These are phyloP conservation scores for Coemansia sp. DNA, from an alignment of 192 early-diverging fungal species.

Conservation along the genomic window DNA sequence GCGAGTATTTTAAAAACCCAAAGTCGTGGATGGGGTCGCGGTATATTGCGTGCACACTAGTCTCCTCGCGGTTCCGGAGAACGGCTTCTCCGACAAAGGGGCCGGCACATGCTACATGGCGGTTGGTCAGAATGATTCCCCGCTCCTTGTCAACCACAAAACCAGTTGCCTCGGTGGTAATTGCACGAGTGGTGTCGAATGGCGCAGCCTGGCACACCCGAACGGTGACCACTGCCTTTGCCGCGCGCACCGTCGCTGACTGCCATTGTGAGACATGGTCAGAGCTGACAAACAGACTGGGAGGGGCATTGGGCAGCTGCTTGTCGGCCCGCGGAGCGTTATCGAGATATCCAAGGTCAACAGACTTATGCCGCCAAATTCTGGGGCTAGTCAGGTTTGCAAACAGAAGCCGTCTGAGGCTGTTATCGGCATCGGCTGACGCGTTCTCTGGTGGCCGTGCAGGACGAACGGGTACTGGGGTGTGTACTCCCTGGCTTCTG, in stretches of 20 bases:
- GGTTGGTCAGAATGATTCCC: constrained; percentile 75
- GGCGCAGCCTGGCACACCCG: constrained; percentile 50
- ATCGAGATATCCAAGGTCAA: constrained; percentile 3
- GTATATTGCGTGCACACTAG: constrained; percentile 66
- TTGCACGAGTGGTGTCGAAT: constrained; percentile 21
- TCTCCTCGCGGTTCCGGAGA: constrained; percentile 71
- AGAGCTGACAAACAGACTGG: neutral
- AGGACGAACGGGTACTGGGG: constrained; percentile 4
- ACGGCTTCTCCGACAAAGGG: constrained; percentile 69
- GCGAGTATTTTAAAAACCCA: constrained; percentile 74
- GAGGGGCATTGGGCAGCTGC: neutral
- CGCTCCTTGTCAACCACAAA: constrained; percentile 70
- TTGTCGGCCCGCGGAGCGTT: neutral
- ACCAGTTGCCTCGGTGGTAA: constrained; percentile 61
- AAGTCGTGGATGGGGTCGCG: constrained; percentile 81
- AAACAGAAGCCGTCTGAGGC: constrained; percentile 7
- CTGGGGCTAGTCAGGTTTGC: constrained; percentile 1
- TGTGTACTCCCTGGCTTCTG: constrained; percentile 8
- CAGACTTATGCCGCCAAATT: constrained; percentile 10
- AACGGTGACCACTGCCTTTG: constrained; percentile 75
- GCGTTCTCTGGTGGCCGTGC: constrained; percentile 12
- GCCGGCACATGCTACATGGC: constrained; percentile 71
- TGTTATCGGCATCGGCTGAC: constrained; percentile 1
- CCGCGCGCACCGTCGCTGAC: constrained; percentile 63
- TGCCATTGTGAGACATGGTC: constrained; percentile 67